Evolutionary conservation across 2,329 filamentous ascomycete genomes (phyloP).

Genomic region (Aspergillus fischeri): DNA sequence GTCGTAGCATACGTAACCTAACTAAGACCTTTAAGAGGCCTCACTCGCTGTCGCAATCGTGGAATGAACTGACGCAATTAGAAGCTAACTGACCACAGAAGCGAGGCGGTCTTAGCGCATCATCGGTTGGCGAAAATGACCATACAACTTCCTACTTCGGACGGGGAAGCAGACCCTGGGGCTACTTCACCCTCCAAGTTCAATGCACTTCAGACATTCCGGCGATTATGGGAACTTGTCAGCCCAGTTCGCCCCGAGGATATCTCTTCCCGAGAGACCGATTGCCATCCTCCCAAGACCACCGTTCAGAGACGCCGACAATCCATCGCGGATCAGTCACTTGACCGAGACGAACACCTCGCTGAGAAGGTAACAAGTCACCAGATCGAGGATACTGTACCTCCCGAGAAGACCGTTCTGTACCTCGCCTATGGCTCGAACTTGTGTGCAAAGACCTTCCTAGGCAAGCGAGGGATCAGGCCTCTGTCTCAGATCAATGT

Average conservation of each 20-base stretch:
- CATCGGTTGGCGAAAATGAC: neutral
- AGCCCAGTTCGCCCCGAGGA: neutral
- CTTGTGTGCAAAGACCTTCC: constrained; percentile 73
- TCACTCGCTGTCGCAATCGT: neutral
- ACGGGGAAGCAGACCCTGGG: neutral
- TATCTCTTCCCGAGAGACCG: neutral
- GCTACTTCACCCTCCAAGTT: neutral
- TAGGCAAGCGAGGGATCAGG: constrained; percentile 69
- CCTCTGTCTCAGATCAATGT: constrained; percentile 80
- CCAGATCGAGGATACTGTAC: neutral
- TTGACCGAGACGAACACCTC: constrained; percentile 22
- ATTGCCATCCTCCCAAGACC: constrained; percentile 13
- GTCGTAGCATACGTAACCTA: neutral
- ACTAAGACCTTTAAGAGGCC: neutral
- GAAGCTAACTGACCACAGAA: neutral
- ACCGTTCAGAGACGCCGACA: constrained; percentile 17
- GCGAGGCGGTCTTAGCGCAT: neutral
- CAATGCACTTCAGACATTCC: constrained; percentile 4
- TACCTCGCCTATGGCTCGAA: constrained; percentile 94
- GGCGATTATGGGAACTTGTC: constrained; percentile 11
- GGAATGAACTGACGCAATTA: neutral
- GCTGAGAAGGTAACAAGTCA: constrained; percentile 12
- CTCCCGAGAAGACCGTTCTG: constrained; percentile 54
- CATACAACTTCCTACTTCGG: neutral
- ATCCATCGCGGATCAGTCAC: constrained; percentile 19